Percentiles rank a stretch among this genome's conserved stretches.
Evolutionary conservation across 805 yeast species (phyloP).

Genomic region (Candida maltosa): DNA sequence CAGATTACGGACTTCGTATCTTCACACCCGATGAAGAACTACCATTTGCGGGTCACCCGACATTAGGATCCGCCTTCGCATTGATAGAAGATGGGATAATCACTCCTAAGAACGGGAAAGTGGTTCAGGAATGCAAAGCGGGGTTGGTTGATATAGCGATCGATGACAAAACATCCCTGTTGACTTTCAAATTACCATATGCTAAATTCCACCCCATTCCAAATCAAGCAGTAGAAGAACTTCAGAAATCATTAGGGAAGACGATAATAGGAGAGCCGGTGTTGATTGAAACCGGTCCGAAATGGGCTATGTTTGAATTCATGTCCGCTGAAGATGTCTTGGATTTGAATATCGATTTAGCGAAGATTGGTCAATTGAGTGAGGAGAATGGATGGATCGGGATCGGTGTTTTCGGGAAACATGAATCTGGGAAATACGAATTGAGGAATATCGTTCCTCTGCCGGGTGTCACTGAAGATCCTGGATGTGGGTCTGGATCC

Average conservation of each 20-base stretch:
- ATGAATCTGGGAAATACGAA: slow-evolving; percentile 18
- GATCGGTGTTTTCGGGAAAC: slow-evolving; percentile 35
- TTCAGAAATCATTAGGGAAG: slow-evolving; percentile 10
- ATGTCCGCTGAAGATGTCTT: slow-evolving; percentile 27
- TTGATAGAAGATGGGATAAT: slow-evolving; percentile 35
- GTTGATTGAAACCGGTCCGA: slow-evolving; percentile 42
- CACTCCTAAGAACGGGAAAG: slow-evolving; percentile 18
- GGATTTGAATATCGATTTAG: slow-evolving; percentile 27
- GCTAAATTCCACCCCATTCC: slow-evolving; percentile 10
- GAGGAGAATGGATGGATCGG: slow-evolving; percentile 25
- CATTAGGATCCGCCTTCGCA: slow-evolving; percentile 50
- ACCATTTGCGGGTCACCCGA: slow-evolving; percentile 68
- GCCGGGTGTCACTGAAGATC: slow-evolving; percentile 43
- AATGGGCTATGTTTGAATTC: slow-evolving; percentile 40
- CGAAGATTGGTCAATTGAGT: slow-evolving; percentile 15
- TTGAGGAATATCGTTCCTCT: slow-evolving; percentile 44
- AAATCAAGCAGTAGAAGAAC: slow-evolving; percentile 5
- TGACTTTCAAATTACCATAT: slow-evolving; percentile 27
- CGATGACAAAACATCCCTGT: slow-evolving; percentile 11
- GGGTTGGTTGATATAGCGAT: slow-evolving; percentile 38
- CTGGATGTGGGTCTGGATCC: slow-evolving; percentile 54
- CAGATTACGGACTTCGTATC: slow-evolving; percentile 49
- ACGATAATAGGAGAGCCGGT: slow-evolving; percentile 17
- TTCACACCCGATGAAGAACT: slow-evolving; percentile 46
- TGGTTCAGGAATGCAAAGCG: slow-evolving; percentile 44